A percentile compares a stretch with the other conserved stretches of the same genome.
These are phyloP conservation scores for Skeletonema grethae DNA, from an alignment of 108 stramenopile species.

Conservation along the genomic window DNA sequence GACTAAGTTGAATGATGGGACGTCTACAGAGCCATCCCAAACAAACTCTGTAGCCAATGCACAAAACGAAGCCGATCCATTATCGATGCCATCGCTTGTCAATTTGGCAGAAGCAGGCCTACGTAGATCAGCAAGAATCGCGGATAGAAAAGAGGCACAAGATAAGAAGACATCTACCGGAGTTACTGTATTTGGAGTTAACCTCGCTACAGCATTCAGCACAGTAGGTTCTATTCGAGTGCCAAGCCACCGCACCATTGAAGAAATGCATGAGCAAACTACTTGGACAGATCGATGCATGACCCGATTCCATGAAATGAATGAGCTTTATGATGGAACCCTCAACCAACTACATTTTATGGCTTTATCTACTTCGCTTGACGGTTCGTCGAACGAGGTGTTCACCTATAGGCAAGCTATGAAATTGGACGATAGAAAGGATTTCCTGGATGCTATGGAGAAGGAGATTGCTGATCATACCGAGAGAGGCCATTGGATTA, in stretches of 20 bases:
- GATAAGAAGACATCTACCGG: too few species aligned
- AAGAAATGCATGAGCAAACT: not conserved
- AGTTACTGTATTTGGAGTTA: too few species aligned
- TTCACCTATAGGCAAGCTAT: too few species aligned
- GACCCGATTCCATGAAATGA: not conserved
- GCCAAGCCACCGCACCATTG: too few species aligned
- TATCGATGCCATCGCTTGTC: not conserved
- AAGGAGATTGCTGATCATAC: too few species aligned
- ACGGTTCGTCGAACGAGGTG: too few species aligned
- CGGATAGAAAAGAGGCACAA: not conserved
- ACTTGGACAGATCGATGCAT: slow-evolving; percentile 4
- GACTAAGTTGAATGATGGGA: not conserved
- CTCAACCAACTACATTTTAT: not conserved
- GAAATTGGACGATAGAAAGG: too few species aligned
- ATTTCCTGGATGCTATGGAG: too few species aligned
- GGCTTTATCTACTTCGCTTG: too few species aligned
- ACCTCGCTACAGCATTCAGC: too few species aligned
- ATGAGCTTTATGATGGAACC: slow-evolving; percentile 13
- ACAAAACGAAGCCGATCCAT: not conserved
- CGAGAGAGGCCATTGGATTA: too few species aligned
- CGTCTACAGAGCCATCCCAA: not conserved
- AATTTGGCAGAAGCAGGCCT: slow-evolving; percentile 5
- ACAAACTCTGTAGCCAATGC: not conserved
- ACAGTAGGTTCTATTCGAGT: too few species aligned
- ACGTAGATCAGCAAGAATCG: slow-evolving; percentile 1